Evolutionary conservation across 345 rosid species (phyloP).

Genomic region (Cardamine resedifolia): DNA sequence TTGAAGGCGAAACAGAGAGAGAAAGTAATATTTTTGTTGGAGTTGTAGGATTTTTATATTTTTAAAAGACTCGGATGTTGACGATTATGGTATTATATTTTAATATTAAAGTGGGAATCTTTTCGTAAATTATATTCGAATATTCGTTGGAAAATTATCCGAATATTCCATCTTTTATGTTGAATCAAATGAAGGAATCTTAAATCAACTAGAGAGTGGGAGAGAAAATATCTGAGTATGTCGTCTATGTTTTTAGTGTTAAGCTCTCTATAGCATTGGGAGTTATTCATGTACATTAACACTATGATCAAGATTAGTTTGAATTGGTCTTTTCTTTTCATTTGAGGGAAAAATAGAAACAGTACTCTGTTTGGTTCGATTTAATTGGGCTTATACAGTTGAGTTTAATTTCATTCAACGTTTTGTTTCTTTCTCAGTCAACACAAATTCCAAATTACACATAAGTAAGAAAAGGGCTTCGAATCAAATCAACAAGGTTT

Average conservation of each 20-base stretch:
- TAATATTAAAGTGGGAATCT: slow-evolving; percentile 1
- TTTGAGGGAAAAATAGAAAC: not conserved
- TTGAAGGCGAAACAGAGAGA: slow-evolving; percentile 8
- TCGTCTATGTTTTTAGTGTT: not conserved
- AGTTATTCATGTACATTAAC: not conserved
- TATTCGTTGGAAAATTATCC: not conserved
- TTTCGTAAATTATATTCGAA: not conserved
- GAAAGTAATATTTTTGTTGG: slow-evolving; percentile 27
- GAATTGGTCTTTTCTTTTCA: not conserved
- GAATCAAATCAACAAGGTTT: too few relatives aligned
- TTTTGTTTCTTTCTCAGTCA: too few relatives aligned
- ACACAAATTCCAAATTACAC: too few relatives aligned
- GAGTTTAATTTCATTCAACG: too few relatives aligned
- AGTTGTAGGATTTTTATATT: slow-evolving; percentile 18
- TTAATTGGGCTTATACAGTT: not conserved
- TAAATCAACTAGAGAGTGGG: not conserved
- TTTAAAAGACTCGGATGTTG: slow-evolving; percentile 5
- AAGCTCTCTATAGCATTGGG: not conserved
- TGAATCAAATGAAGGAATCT: not conserved
- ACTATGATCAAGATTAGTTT: not conserved
- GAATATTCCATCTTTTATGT: not conserved
- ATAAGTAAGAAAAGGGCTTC: too few relatives aligned
- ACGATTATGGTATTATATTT: slow-evolving; percentile 21
- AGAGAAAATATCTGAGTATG: not conserved
- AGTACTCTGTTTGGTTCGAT: not conserved